Conservation (phyloP, 768 basidiomycete species). For the Mycena capillaripes region DNA sequence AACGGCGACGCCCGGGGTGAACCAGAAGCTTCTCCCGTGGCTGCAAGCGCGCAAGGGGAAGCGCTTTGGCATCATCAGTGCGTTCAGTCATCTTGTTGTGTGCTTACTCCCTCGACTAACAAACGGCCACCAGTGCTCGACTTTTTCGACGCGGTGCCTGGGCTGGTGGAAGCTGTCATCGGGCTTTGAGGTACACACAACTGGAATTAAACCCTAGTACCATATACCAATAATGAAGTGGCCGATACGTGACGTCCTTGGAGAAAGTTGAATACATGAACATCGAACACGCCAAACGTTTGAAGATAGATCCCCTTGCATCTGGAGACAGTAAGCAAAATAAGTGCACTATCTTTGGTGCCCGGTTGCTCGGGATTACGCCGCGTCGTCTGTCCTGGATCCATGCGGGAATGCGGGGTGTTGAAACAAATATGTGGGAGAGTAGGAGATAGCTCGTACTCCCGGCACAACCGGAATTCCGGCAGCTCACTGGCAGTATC, state of each 20-base stretch:
- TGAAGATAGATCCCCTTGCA: not conserved
- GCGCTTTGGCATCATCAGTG: constrained; percentile 63
- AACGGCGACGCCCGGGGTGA: constrained; percentile 53
- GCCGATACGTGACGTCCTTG: not conserved
- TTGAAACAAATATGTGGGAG: too few species aligned
- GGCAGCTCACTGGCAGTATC: too few species aligned
- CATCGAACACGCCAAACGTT: not conserved
- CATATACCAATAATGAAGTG: not conserved
- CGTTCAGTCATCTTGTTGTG: constrained; percentile 36
- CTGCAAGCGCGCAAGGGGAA: constrained; percentile 56
- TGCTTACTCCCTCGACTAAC: not conserved
- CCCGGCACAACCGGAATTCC: too few species aligned
- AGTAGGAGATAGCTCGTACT: too few species aligned
- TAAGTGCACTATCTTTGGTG: too few species aligned
- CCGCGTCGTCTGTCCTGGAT: too few species aligned
- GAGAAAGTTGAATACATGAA: not conserved
- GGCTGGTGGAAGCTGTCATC: constrained; percentile 61
- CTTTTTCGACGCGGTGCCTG: constrained; percentile 62
- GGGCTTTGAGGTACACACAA: constrained; percentile 42
- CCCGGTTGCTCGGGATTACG: too few species aligned
- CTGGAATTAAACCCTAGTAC: not conserved
- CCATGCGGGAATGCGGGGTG: too few species aligned
- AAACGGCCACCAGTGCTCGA: constrained; percentile 55
- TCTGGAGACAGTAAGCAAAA: too few species aligned
- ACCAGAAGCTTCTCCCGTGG: constrained; percentile 60